A percentile compares a stretch with the other conserved stretches of the same genome.
Evolutionary conservation across 2,329 filamentous ascomycete species (phyloP).

Genomic region (Cladorrhinum sp.): DNA sequence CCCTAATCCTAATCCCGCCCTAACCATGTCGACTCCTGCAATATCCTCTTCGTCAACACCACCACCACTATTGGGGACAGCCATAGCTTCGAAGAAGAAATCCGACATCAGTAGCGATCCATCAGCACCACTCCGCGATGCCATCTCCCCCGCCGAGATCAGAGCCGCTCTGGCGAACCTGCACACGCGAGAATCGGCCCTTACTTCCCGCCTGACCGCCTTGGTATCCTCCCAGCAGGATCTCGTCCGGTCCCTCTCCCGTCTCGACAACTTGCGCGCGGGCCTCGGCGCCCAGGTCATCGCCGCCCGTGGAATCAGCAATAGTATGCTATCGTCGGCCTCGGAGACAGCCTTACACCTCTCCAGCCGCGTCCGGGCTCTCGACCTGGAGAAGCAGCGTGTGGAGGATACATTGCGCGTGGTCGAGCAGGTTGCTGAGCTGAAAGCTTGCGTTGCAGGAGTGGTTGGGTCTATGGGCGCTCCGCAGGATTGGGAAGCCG

Average conservation of each 20-base stretch:
- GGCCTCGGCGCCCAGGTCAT: constrained; percentile 84
- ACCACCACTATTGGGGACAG: constrained; percentile 14
- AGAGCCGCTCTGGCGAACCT: constrained; percentile 72
- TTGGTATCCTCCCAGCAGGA: constrained; percentile 82
- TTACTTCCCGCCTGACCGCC: constrained; percentile 71
- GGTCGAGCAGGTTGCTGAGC: constrained; percentile 93
- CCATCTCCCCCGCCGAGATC: constrained; percentile 74
- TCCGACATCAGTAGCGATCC: constrained; percentile 11
- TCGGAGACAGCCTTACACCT: constrained; percentile 82
- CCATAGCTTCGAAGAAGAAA: constrained; percentile 16
- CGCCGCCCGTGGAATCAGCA: constrained; percentile 77
- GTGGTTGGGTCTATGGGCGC: constrained; percentile 96
- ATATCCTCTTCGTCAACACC: constrained; percentile 14
- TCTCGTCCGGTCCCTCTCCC: constrained; percentile 78
- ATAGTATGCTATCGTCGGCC: constrained; percentile 85
- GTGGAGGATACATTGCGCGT: constrained; percentile 88
- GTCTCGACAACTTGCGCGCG: constrained; percentile 84
- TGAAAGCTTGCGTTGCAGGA: constrained; percentile 93
- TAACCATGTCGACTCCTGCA: constrained; percentile 14
- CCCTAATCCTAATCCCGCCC: constrained; percentile 10
- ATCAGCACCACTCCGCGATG: constrained; percentile 58
- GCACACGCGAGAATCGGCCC: constrained; percentile 69
- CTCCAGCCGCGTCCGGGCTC: constrained; percentile 78
- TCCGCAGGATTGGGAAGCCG: constrained; percentile 97
- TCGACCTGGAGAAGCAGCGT: constrained; percentile 87